Evolutionary conservation across 2,329 filamentous ascomycete species (phyloP), one percentile per base, ranked within the genome.

Genomic region (Septoria linicola): DNA sequence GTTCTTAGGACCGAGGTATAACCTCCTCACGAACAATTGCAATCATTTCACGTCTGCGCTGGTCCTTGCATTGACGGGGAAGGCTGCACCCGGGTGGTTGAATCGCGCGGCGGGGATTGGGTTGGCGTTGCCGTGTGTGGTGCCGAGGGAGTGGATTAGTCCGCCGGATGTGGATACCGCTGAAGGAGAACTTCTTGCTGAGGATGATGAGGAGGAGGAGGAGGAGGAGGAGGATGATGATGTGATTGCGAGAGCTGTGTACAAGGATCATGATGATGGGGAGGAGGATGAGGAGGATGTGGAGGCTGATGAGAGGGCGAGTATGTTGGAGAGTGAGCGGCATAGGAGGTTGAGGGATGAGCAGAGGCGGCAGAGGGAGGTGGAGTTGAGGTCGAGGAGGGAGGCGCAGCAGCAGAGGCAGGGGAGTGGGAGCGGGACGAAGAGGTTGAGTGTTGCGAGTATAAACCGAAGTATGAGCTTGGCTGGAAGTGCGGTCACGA

Each of bases 21-120:
- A 93, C 64, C 79, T 95, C 11, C 77, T 95, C 37, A 89, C 84
- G 16, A 83, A 83, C 61, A 95, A 95, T 70, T 95, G 89, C 78
- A 95, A 95, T 68, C 89, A 95, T 68, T 95, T 95, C 68, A 92
- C 88, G 2, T 83, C 82, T 16, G 82, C 86, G 62, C 78, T 95
- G 14, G 90, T 87, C 70, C 76, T 85, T 66, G 81, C 80, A 59
- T 77, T 95, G 48, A 92, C 87, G 1, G 82, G 84, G 4, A 79
- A 81, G 39, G 74, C 82, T 1, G 87, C 86, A 0, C 89, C 89
- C 0, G 72, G 70, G 14, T 95, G 88, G 86, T 73, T 95, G 47
- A 95, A 95, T 65, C 81, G 89, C 49, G 89, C 89, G 1, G 89
- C 89, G n/a, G 85, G 81, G 60, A 88, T 95, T 57, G 89, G 89